These are phyloP conservation scores for Aspergillus hortae DNA, from an alignment of 2,329 filamentous ascomycete genomes.

Conservation along the genomic window DNA sequence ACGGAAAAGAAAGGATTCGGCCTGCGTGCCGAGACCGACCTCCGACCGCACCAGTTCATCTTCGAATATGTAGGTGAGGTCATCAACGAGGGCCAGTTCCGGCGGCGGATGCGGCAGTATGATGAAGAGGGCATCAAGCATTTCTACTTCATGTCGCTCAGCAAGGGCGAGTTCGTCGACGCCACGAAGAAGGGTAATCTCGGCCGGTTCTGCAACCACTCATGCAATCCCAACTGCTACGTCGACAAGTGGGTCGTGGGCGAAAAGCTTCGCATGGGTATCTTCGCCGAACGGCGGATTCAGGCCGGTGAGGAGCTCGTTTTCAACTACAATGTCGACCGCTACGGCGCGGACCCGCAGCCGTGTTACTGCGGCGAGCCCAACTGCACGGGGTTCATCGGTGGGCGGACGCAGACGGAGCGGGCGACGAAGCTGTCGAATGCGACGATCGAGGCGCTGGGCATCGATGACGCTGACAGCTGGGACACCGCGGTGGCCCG, in stretches of 20 bases:
- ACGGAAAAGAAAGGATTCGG: constrained; percentile 98
- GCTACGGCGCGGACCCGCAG: constrained; percentile 94
- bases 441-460: constrained; percentile 88
- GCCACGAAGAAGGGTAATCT: constrained; percentile 96
- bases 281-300: constrained; percentile 84
- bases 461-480: constrained; percentile 85
- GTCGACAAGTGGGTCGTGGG: constrained; percentile 99
- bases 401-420: constrained; percentile 96
- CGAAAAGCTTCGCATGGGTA: constrained; percentile 96
- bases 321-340: constrained; percentile 99
- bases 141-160: constrained; percentile 99
- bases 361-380: constrained; percentile 93
- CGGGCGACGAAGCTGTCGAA: constrained; percentile 86
- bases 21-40: constrained; percentile 72
- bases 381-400: constrained; percentile 95
- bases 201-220: constrained; percentile 97
- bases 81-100: constrained; percentile 87
- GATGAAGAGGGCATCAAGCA: constrained; percentile 96
- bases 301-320: constrained; percentile 89
- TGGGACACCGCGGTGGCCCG: constrained; percentile 90
- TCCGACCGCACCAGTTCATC: constrained; percentile 85
- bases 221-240: constrained; percentile 97
- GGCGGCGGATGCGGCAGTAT: constrained; percentile 86
- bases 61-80: constrained; percentile 99
- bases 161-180: constrained; percentile 93